Evolutionary conservation across 2,329 filamentous ascomycete species (phyloP).

Genomic region (Cytospora piceae): DNA sequence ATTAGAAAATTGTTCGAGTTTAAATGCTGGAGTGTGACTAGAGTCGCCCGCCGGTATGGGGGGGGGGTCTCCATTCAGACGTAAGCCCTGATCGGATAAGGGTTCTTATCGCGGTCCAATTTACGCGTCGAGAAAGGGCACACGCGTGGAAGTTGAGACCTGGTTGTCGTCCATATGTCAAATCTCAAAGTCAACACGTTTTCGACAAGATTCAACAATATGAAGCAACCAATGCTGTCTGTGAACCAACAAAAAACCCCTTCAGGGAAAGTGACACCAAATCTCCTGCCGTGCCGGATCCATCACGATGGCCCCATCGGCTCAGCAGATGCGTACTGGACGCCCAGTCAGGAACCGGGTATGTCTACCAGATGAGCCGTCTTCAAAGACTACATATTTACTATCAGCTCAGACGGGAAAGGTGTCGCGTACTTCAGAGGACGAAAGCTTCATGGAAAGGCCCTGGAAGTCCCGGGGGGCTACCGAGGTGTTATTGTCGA

Average conservation of each 20-base stretch:
- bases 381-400: conserved; percentile 21
- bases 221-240: conserved; percentile 50
- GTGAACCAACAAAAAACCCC: conserved; percentile 38
- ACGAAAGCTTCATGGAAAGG: conserved; percentile 73
- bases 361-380: not conserved
- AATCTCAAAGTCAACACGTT: not conserved
- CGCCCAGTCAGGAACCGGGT: conserved; percentile 48
- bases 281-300: conserved; percentile 80
- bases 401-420: conserved; percentile 48
- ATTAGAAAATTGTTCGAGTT: no score
- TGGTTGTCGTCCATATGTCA: not conserved
- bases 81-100: conserved; percentile 19
- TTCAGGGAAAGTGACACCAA: conserved; percentile 55
- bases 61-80: not conserved
- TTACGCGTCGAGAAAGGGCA: conserved; percentile 22
- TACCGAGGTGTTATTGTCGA: conserved; percentile 69
- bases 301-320: conserved; percentile 76
- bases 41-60: no score
- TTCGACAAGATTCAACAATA: conserved; percentile 31
- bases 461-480: conserved; percentile 68
- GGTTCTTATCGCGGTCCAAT: conserved; percentile 26
- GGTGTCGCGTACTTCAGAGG: conserved; percentile 75
- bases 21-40: no score
- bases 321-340: conserved; percentile 70
- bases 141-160: not conserved